Evolutionary conservation across 2,329 filamentous ascomycete genomes (phyloP), one percentile per base, ranked within the genome.

Genomic region (Fusarium concolor): DNA sequence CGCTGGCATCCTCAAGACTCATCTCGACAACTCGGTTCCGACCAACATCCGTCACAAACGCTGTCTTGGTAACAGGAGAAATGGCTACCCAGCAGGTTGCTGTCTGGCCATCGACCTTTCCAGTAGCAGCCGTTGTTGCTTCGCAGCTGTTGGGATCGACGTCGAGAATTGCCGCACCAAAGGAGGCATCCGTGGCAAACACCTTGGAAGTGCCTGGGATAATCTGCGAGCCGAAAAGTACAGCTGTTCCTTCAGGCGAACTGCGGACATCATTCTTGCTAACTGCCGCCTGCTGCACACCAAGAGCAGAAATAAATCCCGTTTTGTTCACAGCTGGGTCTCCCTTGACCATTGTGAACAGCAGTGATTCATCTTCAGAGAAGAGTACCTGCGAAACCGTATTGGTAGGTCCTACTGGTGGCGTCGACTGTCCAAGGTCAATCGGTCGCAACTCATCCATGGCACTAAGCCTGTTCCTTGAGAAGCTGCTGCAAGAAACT

Each of bases 381-480:
- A 89, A 90, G 73, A 89, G 86, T 0, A 83, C 80, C 10, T 90
- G 87, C 0, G 87, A 89, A 4, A 90, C 81, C 0, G 85, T 89
- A 74, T 89, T 88, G 3, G 79, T 76, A 0, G 88, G 87, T 0
- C 87, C 88, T 0, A 79, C 74, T 0, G 89, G 87, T 0, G 89
- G 88, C 0, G 85, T 89, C 0, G 81, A 83, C 71, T 90, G 88
- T 2, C 77, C 75, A 2, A 90, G 71, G 14, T 83, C 79, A 59
- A 89, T 83, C 0, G 78, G 56, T 0, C 83, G 80, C 0, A 85
- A 79, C 2, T 56, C 75, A 56, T 87, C 85, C 74, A 86, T 80
- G 7, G 76, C 65, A 0, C 65, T 72, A 1, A 87, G 71, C 1
- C 84, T 84, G 0, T 63, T 29, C 2, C 59, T 14, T 0, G 76